Evolutionary conservation across 768 basidiomycete genomes (phyloP).

Genomic region (Tylopilus cervinicoccineus): DNA sequence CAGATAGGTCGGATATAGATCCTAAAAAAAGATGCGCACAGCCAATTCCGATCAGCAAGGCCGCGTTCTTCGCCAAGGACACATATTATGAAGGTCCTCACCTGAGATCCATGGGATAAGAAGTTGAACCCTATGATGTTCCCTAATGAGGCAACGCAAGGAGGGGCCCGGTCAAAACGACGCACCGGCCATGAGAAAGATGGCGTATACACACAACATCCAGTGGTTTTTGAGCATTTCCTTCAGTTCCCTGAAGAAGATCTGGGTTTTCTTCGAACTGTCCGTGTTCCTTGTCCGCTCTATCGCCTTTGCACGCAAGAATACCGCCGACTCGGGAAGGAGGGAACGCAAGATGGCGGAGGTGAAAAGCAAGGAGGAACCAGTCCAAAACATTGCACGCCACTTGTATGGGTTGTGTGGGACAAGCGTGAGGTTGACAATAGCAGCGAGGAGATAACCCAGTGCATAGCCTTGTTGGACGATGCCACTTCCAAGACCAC

Average conservation of each 20-base stretch:
- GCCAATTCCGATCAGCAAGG: background rate
- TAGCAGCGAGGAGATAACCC: conserved; percentile 82
- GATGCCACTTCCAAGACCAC: conserved; percentile 83
- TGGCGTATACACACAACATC: conserved; percentile 76
- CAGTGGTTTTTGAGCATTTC: conserved; percentile 82
- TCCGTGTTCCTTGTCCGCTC: conserved; percentile 38
- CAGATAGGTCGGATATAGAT: conserved; percentile 80
- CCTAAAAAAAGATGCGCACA: conserved; percentile 31
- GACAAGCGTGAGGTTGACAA: conserved; percentile 70
- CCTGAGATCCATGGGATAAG: conserved; percentile 70
- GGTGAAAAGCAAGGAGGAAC: conserved; percentile 62
- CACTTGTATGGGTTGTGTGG: conserved; percentile 41
- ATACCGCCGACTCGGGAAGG: conserved; percentile 78
- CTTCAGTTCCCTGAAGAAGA: conserved; percentile 70
- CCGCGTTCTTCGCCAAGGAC: background rate
- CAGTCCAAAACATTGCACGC: conserved; percentile 82
- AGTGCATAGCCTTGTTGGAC: conserved; percentile 91
- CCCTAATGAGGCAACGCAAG: background rate
- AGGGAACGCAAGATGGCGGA: conserved; percentile 63
- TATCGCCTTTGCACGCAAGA: conserved; percentile 58
- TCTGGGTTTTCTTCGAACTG: conserved; percentile 51
- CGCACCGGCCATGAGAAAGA: conserved; percentile 70
- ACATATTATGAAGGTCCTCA: conserved; percentile 14
- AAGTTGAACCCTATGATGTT: conserved; percentile 61
- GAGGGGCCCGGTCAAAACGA: background rate